A percentile compares a stretch with the other conserved stretches of the same genome.
Conservation (phyloP, 441 rosid species). For the Dalechampia spathulata region DNA sequence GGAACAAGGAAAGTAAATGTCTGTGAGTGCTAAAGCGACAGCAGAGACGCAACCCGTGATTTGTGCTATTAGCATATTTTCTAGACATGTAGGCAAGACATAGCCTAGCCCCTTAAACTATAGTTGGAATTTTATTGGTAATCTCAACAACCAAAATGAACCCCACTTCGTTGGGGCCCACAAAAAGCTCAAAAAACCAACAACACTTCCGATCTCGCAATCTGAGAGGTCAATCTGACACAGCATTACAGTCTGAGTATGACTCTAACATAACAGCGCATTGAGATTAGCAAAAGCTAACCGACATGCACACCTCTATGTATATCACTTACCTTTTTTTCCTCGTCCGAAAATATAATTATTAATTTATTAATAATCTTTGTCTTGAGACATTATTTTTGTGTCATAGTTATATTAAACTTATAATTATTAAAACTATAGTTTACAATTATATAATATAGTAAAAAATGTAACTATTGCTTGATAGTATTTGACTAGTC, state of each 20-base stretch:
- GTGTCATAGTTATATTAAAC: no score
- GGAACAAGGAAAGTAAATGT: no score
- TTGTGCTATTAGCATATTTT: conserved; percentile 4
- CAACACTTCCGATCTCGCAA: conserved; percentile 4
- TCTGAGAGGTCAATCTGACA: conserved; percentile 21
- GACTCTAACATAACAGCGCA: conserved; percentile 23
- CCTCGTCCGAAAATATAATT: no score
- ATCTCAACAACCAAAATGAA: background rate
- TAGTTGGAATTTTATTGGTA: conserved; percentile 25
- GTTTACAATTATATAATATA: no score
- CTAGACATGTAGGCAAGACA: background rate
- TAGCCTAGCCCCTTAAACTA: background rate
- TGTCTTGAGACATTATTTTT: background rate
- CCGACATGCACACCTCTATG: conserved; percentile 24
- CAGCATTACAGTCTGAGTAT: conserved; percentile 14
- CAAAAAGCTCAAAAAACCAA: background rate
- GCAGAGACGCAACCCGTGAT: conserved; percentile 20
- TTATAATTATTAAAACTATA: no score
- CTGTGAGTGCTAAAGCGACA: conserved; percentile 19
- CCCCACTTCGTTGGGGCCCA: conserved; percentile 4
- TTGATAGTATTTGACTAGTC: background rate
- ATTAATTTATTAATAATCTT: no score
- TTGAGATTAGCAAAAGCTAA: conserved; percentile 36
- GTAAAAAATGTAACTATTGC: no score
- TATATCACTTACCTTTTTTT: background rate